Base-by-base conservation (phyloP, 441 rosid species). In the Geranium incanum region DNA sequence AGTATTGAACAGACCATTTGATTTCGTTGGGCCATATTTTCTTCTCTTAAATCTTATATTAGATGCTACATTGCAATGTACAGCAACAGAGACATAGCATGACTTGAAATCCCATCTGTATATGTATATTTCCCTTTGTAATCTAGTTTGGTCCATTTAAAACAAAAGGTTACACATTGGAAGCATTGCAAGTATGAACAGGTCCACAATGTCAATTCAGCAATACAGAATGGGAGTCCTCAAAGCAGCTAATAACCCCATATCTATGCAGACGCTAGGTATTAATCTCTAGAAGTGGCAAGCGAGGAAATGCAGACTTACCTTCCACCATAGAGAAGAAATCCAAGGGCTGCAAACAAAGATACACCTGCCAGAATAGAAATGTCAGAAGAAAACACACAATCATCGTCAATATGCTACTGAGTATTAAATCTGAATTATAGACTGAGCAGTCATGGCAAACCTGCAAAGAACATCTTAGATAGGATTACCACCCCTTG, bases 301-400 rank as follows among this genome's bases (percentile, higher is more conserved):
- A 45, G 52, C 9, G 12, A 45, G 52, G 52, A 45, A 45, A 45
- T 45, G 52, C 52, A 45, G 16, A 60, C 59, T 79, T 85, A 92
- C 97, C 97, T 90, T 84, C 97, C 98, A 64, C 98, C 98, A 69
- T 89, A 92, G 18, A 92, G 88, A 74, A 92, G 81, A 75, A 92
- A 92, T 15, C 93, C 98, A 67, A 92, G 85, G 60, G 98, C 93
- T 0, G 97, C 92, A 50, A 88, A 84, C 78, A 92, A 80, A 48
- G 97, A 92, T 62, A 86, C 89, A 43, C 88, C 98, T 92, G 87
- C 79, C 65, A 66, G 64, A 57, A 45, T 45, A 45, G 52, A 45
- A 2, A 45, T 45, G 52, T 45, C 52, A 6, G 5, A 57, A 57
- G 16, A 1, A 57, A 4, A 57, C 23, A 15, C 21, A 45, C 2